Conservation (phyloP, 495 filamentous ascomycete genomes). For the Terfezia claveryi region DNA sequence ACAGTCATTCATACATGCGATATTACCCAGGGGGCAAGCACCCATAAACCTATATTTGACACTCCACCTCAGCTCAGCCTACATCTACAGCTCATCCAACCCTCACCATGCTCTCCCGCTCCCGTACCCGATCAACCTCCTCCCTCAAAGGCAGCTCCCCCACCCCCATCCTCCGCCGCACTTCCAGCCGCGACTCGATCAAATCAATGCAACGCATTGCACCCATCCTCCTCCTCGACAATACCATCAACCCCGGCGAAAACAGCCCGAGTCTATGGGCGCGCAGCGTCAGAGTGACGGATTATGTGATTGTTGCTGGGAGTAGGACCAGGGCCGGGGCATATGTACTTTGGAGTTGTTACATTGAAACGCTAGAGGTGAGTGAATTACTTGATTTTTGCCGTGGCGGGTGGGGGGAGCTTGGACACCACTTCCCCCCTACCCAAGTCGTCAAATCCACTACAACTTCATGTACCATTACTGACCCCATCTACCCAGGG, state of each 20-base stretch:
- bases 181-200: neutral
- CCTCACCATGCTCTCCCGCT: neutral
- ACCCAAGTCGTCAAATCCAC: too few species aligned
- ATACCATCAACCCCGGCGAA: conserved; percentile 41
- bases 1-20: too few species aligned
- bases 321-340: conserved; percentile 39
- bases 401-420: neutral
- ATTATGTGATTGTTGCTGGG: conserved; percentile 41
- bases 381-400: conserved; percentile 22
- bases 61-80: too few species aligned
- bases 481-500: neutral
- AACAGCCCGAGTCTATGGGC: conserved; percentile 45
- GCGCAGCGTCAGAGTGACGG: conserved; percentile 39
- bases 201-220: conserved; percentile 7
- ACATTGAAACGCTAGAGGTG: conserved; percentile 46
- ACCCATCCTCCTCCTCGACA: conserved; percentile 46
- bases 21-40: too few species aligned
- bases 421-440: too few species aligned
- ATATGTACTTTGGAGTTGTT: conserved; percentile 58
- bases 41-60: too few species aligned
- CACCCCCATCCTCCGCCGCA: neutral
- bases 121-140: conserved; percentile 1
- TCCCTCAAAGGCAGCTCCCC: conserved; percentile 1
- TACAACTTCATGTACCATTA: too few species aligned
- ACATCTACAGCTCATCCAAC: too few species aligned